Percentiles rank a stretch among this genome's conserved stretches.
phyloP scores from a whole-genome alignment of 208 protist species.

The Zelonia costaricensis region DNA sequence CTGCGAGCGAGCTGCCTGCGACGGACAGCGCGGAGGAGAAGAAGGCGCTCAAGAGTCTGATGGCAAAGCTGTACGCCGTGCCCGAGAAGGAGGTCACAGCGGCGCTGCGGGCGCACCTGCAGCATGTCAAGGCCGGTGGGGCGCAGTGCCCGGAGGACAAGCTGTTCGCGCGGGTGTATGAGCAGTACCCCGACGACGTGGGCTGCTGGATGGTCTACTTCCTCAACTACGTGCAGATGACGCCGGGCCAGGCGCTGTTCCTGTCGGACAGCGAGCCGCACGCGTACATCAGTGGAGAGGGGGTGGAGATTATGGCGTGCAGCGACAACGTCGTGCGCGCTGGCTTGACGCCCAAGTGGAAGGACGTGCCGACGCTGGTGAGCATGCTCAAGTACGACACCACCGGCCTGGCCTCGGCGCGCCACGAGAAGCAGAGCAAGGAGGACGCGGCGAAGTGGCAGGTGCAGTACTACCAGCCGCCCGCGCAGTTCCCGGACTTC shows the following conservation, averaged over 20 bases:
- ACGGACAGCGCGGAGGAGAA: constrained; percentile 51
- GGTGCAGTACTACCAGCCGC: constrained; percentile 86
- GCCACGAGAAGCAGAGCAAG: constrained; percentile 37
- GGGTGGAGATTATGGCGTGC: constrained; percentile 97
- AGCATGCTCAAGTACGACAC: constrained; percentile 93
- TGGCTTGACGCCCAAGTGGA: constrained; percentile 97
- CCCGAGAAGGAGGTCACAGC: constrained; percentile 37
- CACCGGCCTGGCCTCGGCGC: constrained; percentile 57
- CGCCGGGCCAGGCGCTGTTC: constrained; percentile 96
- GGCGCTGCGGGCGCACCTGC: constrained; percentile 60
- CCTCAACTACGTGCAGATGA: constrained; percentile 95
- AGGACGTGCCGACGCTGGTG: constrained; percentile 93
- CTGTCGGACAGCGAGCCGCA: constrained; percentile 97
- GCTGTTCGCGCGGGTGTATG: constrained; percentile 81
- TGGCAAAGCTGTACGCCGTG: constrained; percentile 62
- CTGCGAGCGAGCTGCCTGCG: constrained; percentile 19
- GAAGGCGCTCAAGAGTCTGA: constrained; percentile 54
- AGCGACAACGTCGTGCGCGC: constrained; percentile 98
- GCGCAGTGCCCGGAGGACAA: constrained; percentile 61
- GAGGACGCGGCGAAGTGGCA: constrained; percentile 53
- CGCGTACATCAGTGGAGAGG: constrained; percentile 97
- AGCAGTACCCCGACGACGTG: constrained; percentile 96
- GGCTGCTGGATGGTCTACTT: constrained; percentile 98
- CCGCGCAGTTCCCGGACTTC: constrained; percentile 80
- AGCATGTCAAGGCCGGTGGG: constrained; percentile 30